A percentile compares a stretch with the other conserved stretches of the same genome.
Evolutionary conservation across 192 early-diverging fungal species (phyloP).

Genomic region (Funneliformis geosporum): DNA sequence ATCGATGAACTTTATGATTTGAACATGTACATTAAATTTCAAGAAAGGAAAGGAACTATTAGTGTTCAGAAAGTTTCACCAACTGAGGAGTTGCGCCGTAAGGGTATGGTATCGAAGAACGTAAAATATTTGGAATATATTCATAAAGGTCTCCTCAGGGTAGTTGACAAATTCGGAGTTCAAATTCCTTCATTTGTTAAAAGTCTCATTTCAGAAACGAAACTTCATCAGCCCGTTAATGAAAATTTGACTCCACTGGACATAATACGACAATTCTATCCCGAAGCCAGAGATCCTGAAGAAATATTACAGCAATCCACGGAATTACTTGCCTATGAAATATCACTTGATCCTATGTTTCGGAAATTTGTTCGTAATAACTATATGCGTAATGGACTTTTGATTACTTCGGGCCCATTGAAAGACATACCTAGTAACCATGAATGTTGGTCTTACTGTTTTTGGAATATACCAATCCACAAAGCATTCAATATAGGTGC

Average conservation of each 20-base stretch:
- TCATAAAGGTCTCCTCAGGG: not conserved
- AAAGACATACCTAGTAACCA: slow-evolving; percentile 71
- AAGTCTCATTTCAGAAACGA: not conserved
- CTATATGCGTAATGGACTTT: slow-evolving; percentile 69
- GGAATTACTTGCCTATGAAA: slow-evolving; percentile 70
- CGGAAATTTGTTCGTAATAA: slow-evolving; percentile 73
- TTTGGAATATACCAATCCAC: not conserved
- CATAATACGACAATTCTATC: not conserved
- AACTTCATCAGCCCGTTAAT: not conserved
- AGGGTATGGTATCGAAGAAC: not conserved
- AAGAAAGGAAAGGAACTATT: not conserved
- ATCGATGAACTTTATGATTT: slow-evolving; percentile 66
- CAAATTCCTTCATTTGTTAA: not conserved
- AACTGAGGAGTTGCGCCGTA: not conserved
- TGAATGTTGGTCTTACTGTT: slow-evolving; percentile 48
- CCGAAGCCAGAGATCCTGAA: not conserved
- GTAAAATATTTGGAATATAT: not conserved
- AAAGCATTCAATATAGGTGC: slow-evolving; percentile 46
- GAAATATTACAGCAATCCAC: slow-evolving; percentile 53
- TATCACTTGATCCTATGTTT: slow-evolving; percentile 80
- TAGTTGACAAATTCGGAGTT: slow-evolving; percentile 4
- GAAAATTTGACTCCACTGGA: not conserved
- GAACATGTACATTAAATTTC: not conserved
- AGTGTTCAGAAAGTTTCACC: not conserved
- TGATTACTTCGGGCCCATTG: slow-evolving; percentile 50